Base-by-base conservation (phyloP, 805 yeast species). In the Suhomyces xylopsoci region DNA sequence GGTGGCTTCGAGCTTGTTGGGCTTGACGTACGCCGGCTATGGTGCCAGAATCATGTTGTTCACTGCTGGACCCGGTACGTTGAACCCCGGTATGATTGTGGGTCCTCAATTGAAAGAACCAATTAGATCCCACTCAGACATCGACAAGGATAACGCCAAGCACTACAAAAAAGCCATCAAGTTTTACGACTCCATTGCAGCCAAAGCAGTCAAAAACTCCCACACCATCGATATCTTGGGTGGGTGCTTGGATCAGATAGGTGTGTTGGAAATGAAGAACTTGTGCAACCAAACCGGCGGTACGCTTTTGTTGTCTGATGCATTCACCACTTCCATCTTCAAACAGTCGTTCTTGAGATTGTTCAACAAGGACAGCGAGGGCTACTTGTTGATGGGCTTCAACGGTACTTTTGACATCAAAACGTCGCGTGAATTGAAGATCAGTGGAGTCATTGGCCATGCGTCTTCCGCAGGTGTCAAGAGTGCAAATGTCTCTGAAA, bases 241-340 rank as follows among this genome's bases (percentile, higher is more conserved):
- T 28, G 97, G 97, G 56, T 89, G 97, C 74, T 90, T 90, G 69
- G 98, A 92, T 74, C 98, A 92, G 78, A 87, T 91, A 54, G 98
- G 98, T 67, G 82, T 92, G 77, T 85, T 84, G 62, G 98, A 92
- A 75, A 92, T 92, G 97, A 88, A 90, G 72, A 78, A 85, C 53
- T 75, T 93, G 57, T 82, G 96, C 53, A 87, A 88, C 70, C 78
- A 82, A 60, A 91, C 97, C 7, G 97, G 97, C 58, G 98, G 98
- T 72, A 86, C 87, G 20, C 73, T 93, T 55, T 83, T 93, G 42
- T 82, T 92, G 62, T 81, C 96, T 3, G 98, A 92, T 75, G 91
- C 97, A 9, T 93, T 93, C 76, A 90, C 96, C 42, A 92, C 97
- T 12, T 86, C 97, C 7, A 91, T 92, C 60, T 92, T 92, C 80